Evolutionary conservation across 805 yeast species (phyloP), one percentile per base, ranked within the genome.

Genomic region (Yamadazyma akitaensis): DNA sequence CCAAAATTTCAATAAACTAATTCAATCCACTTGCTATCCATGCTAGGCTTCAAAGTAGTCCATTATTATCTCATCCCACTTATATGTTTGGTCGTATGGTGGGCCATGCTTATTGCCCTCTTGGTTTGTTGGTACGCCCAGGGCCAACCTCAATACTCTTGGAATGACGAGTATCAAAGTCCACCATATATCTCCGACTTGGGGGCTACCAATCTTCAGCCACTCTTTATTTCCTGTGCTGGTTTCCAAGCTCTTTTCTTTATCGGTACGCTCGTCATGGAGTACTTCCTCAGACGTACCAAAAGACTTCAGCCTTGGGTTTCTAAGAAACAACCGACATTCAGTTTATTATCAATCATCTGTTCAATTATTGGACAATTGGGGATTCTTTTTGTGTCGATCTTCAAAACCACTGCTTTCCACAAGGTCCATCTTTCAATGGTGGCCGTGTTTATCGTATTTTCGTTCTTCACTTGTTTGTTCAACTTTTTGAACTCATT

Each of bases 51-150:
- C 55, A 57, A 84, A 63, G 61, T 79, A 67, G 51, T 70, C 49
- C 67, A 80, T 67, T 68, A 73, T 65, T 67, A 78, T 63, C 55
- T 79, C 28, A 67, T 90, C 32, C 97, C 97, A 2, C 64, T 89
- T 37, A 57, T 82, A 2, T 78, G 88, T 1, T 67, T 80, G 43
- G 63, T 82, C 1, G 84, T 82, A 13, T 91, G 97, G 97, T 86
- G 90, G 81, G 96, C 87, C 3, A 88, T 89, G 96, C 77, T 91
- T 10, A 82, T 85, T 4, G 88, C 96, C 5, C 69, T 92, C 78
- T 60, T 91, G 53, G 63, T 76, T 2, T 77, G 82, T 53, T 91
- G 97, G 97, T 79, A 85, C 2, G 76, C 72, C 3, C 88, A 88
- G 59, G 97, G 96, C 1, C 77, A 77, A 39, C 96, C 96, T 0